Evolutionary conservation across 106 monocot species (phyloP), one percentile per base, ranked within the genome.

Genomic region (Acorus gramineus): DNA sequence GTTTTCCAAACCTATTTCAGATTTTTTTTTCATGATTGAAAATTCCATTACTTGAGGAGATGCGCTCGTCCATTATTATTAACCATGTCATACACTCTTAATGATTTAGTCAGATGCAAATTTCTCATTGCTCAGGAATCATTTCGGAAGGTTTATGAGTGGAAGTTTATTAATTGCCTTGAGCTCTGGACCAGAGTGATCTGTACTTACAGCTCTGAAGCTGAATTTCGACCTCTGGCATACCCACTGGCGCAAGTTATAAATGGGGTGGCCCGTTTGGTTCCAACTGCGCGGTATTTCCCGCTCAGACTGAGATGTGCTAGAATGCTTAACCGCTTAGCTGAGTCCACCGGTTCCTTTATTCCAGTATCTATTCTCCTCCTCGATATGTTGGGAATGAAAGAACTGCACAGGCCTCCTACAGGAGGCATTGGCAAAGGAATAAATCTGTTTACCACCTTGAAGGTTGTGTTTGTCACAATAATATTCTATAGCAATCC

Each of bases 161-260:
- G 96, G 91, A 87, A 98, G 71, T 98, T 85, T 57, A 77, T 91
- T 47, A 73, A 69, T 61, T 98, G 96, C 67, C 91, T 98, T 66
- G 91, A 98, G 64, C 76, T 98, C 49, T 98, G 96, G 96, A 91
- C 91, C 8, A 62, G 66, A 59, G 78, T 98, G 45, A 74, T 98
- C 47, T 98, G 82, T 66, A 55, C 76, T 8, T 80, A 85, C 59
- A 85, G 72, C 63, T 83, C 85, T 7, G 96, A 92, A 69, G 66
- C 77, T 50, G 87, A 91, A 66, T 87, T 98, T 62, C 64, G 66
- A 47, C 91, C 83, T 72, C 71, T 98, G 55, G 87, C 96, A 46
- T 98, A 98, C 77, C 96, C 96, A 46, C 78, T 98, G 48, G 68
- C 83, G 62, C 96, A 98, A 66, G 83, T 98, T 74, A 81, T 98